These are phyloP conservation scores for Penicillium coprophilum DNA, from an alignment of 495 filamentous ascomycete species.

Conservation along the genomic window DNA sequence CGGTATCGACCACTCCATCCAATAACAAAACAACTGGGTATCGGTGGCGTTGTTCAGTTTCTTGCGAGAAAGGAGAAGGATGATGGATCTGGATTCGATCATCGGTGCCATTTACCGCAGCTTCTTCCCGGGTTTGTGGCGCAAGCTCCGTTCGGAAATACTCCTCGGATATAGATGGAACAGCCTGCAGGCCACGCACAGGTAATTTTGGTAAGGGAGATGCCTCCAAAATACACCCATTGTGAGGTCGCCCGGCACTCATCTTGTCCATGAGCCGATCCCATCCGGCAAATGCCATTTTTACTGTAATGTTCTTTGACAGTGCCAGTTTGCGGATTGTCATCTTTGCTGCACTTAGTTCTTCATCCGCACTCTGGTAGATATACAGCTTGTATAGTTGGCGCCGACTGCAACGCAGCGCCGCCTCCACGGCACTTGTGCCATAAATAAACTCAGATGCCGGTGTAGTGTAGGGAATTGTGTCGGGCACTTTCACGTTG, in stretches of 20 bases:
- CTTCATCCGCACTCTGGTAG: constrained; percentile 51
- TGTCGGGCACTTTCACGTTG: constrained; percentile 48
- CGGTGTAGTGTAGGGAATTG: constrained; percentile 77
- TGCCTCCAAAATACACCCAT: constrained; percentile 83
- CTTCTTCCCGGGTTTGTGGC: constrained; percentile 72
- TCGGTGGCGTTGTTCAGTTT: constrained; percentile 35
- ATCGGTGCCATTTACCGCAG: constrained; percentile 62
- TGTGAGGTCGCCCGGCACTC: constrained; percentile 81
- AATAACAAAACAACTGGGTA: constrained; percentile 79
- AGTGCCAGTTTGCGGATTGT: constrained; percentile 59
- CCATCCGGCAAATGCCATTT: constrained; percentile 54
- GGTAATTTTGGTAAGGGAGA: constrained; percentile 78
- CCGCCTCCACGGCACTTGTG: constrained; percentile 74
- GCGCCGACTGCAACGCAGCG: constrained; percentile 64
- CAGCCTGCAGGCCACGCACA: constrained; percentile 55
- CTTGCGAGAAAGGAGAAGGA: constrained; percentile 9
- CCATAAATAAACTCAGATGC: constrained; percentile 93
- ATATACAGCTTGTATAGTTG: constrained; percentile 84
- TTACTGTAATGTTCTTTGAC: constrained; percentile 52
- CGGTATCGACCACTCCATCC: constrained; percentile 83
- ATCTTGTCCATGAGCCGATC: constrained; percentile 76
- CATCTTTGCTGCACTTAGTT: constrained; percentile 39
- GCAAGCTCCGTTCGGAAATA: constrained; percentile 59
- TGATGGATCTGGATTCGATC: constrained; percentile 38
- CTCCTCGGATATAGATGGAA: constrained; percentile 37